Conservation (phyloP, 1,284 basidiomycete genomes). For the Phylloporus sp. region DNA sequence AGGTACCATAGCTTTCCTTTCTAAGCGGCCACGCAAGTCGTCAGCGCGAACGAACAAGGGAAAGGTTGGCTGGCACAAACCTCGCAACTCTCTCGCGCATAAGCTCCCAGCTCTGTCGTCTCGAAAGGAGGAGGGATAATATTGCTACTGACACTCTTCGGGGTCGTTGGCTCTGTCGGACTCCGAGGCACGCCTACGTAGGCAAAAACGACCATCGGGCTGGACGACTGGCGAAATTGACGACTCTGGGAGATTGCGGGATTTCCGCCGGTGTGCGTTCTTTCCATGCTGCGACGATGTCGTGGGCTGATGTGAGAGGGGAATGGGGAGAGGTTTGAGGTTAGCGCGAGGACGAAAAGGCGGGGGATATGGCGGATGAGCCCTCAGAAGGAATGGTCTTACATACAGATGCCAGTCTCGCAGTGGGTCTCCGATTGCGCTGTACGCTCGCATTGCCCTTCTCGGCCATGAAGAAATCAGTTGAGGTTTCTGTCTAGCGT, state of each 20-base stretch:
- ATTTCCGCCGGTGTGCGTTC: conserved; percentile 68
- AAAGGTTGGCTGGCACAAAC: conserved; percentile 47
- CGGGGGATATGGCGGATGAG: conserved; percentile 33
- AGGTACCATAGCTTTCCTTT: conserved; percentile 89
- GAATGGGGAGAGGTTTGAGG: no score
- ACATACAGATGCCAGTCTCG: no score
- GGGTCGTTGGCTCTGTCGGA: conserved; percentile 45
- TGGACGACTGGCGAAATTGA: conserved; percentile 33
- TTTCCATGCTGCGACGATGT: conserved; percentile 84
- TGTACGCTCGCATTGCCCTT: no score
- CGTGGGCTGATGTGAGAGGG: conserved; percentile 75
- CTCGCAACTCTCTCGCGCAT: conserved; percentile 52
- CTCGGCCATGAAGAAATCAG: no score
- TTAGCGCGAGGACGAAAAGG: conserved; percentile 46
- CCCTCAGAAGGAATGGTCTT: no score
- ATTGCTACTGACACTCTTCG: conserved; percentile 40
- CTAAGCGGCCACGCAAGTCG: conserved; percentile 69
- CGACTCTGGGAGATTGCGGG: conserved; percentile 30
- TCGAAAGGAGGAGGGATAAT: conserved; percentile 55
- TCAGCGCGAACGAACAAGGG: conserved; percentile 40
- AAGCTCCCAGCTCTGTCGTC: conserved; percentile 54
- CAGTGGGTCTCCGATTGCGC: no score
- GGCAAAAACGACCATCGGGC: conserved; percentile 65
- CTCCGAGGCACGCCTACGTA: conserved; percentile 65
- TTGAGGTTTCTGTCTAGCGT: no score